Percentiles rank a stretch among this genome's conserved stretches.
These are phyloP conservation scores for Kalanchoe fedtschenkoi DNA, from an alignment of 164 flowering plant genomes.

Conservation along the genomic window DNA sequence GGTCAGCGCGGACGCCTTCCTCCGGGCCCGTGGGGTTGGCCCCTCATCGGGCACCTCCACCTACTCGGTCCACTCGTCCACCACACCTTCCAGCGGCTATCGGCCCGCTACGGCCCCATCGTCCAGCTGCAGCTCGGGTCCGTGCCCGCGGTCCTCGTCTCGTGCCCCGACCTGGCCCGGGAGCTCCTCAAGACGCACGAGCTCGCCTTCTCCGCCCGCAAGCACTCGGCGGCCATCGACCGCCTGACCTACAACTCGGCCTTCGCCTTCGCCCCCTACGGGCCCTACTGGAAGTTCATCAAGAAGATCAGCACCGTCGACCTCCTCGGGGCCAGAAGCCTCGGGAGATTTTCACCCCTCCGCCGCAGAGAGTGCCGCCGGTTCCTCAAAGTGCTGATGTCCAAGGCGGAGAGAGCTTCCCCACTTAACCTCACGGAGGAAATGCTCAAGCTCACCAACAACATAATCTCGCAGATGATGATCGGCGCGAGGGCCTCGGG, in stretches of 20 bases:
- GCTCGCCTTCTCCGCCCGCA: conserved; percentile 28
- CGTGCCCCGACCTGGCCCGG: conserved; percentile 31
- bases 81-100: conserved; percentile 32
- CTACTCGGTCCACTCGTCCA: conserved; percentile 40
- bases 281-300: conserved; percentile 56
- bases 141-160: conserved; percentile 28
- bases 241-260: conserved; percentile 27
- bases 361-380: conserved; percentile 19
- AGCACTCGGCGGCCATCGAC: conserved; percentile 18
- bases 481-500: conserved; percentile 26
- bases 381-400: conserved; percentile 13
- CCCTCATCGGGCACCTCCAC: conserved; percentile 53
- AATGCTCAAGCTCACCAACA: conserved; percentile 29
- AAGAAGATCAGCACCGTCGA: conserved; percentile 39
- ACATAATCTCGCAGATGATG: conserved; percentile 38
- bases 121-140: conserved; percentile 40
- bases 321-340: conserved; percentile 29
- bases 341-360: conserved; percentile 19
- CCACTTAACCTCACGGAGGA: conserved; percentile 27
- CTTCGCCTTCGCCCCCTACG: conserved; percentile 42
- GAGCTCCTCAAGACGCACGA: conserved; percentile 44
- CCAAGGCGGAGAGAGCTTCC: conserved; percentile 15
- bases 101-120: conserved; percentile 40
- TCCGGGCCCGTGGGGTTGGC: conserved; percentile 40
- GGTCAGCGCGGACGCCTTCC: conserved; percentile 24